A percentile compares a stretch with the other conserved stretches of the same genome.
phyloP scores from a whole-genome alignment of 2,329 filamentous ascomycete species.

The Didymella pomorum region DNA sequence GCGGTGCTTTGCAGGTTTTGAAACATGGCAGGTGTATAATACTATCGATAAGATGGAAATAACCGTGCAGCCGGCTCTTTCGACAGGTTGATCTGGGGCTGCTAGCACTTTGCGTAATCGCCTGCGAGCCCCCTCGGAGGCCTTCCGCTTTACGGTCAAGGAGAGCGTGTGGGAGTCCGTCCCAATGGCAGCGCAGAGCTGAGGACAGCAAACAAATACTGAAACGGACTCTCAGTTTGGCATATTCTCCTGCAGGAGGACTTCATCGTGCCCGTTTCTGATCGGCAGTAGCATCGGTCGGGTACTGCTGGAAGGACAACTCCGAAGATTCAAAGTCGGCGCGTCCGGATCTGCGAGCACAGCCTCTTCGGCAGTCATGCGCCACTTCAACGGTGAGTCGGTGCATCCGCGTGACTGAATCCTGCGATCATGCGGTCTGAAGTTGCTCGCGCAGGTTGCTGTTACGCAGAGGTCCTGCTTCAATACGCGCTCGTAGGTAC shows the following conservation, averaged over 20 bases:
- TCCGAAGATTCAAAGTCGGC: slow-evolving; percentile 29
- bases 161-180: slow-evolving; percentile 4
- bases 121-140: slow-evolving; percentile 4
- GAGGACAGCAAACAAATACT: slow-evolving; percentile 29
- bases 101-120: slow-evolving; percentile 20
- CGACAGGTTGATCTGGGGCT: slow-evolving; percentile 11
- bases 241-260: slow-evolving; percentile 21
- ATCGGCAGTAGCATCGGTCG: slow-evolving; percentile 32
- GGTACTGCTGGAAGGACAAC: slow-evolving; percentile 12
- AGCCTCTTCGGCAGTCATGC: slow-evolving; percentile 37
- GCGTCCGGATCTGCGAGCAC: slow-evolving; percentile 41
- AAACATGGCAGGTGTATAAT: slow-evolving; percentile 40
- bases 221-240: slow-evolving; percentile 40
- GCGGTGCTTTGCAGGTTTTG: slow-evolving; percentile 37
- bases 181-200: slow-evolving; percentile 37
- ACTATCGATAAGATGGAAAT: slow-evolving; percentile 40
- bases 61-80: slow-evolving; percentile 7
- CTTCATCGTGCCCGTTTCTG: slow-evolving; percentile 22
- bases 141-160: slow-evolving; percentile 3
- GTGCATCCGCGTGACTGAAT: slow-evolving; percentile 19
- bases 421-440: slow-evolving; percentile 17
- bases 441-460: slow-evolving; percentile 27
- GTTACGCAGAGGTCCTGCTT: slow-evolving; percentile 30
- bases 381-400: slow-evolving; percentile 8
- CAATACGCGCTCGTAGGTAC: slow-evolving; percentile 49